These are phyloP conservation scores for Malassezia slooffiae DNA, from an alignment of 1,284 basidiomycete genomes.

Conservation along the genomic window DNA sequence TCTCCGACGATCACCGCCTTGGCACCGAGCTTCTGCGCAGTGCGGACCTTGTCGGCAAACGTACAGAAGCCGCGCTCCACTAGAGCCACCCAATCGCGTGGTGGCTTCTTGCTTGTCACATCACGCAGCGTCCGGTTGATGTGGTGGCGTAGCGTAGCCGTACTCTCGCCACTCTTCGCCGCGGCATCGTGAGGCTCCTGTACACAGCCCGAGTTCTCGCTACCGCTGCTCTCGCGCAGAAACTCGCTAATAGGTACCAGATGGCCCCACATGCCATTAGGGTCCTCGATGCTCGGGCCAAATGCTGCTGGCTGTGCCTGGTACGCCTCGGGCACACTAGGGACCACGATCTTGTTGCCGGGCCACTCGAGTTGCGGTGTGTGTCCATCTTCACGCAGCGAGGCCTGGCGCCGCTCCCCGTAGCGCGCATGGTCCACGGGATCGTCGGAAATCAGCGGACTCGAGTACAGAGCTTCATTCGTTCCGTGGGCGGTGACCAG, in stretches of 20 bases:
- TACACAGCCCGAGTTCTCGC: too few species aligned
- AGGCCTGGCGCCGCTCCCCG: too few species aligned
- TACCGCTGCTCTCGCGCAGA: conserved; percentile 9
- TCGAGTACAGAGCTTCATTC: too few species aligned
- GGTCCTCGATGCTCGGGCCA: conserved; percentile 31
- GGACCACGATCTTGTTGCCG: conserved; percentile 14
- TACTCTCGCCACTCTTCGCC: too few species aligned
- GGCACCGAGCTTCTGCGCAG: conserved; percentile 39
- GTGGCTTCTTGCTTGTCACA: conserved; percentile 17
- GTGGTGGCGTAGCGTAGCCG: too few species aligned
- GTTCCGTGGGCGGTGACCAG: too few species aligned
- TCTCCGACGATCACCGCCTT: conserved; percentile 44
- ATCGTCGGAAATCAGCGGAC: too few species aligned
- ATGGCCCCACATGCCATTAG: conserved; percentile 16
- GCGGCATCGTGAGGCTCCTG: too few species aligned
- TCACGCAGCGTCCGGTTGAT: conserved; percentile 1
- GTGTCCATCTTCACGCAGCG: too few species aligned
- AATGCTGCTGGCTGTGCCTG: conserved; percentile 41
- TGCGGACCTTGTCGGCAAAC: conserved; percentile 40
- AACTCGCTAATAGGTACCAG: conserved; percentile 6
- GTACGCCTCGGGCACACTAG: neutral
- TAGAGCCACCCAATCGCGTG: conserved; percentile 39
- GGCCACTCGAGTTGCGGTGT: conserved; percentile 6
- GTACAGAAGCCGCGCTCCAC: conserved; percentile 39
- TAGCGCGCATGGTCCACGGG: too few species aligned